These are phyloP conservation scores for Trichoderma oligosporum DNA, from an alignment of 2,329 filamentous ascomycete species.

Conservation along the genomic window DNA sequence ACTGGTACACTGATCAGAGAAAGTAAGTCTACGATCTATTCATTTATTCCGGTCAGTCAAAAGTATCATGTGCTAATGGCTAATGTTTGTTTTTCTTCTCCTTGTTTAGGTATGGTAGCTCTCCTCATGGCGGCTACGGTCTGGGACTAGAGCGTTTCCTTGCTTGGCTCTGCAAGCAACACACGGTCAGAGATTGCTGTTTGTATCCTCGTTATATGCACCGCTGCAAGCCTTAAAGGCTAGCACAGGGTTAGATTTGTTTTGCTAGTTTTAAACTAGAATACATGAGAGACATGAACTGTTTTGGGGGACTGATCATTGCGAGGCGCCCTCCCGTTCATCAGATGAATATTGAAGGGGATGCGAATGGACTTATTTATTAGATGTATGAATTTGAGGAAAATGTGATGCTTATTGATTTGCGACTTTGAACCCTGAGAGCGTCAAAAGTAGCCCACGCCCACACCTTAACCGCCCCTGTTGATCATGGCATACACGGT, in stretches of 20 bases:
- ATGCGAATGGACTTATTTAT: not conserved
- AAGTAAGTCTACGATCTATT: constrained; percentile 51
- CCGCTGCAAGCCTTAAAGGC: constrained; percentile 65
- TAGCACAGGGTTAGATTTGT: not conserved
- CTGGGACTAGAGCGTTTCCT: constrained; percentile 59
- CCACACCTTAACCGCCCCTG: no score
- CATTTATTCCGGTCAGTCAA: no score
- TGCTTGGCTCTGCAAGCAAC: constrained; percentile 60
- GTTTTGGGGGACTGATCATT: not conserved
- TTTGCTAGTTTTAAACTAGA: constrained; percentile 5
- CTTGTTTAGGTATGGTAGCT: constrained; percentile 64
- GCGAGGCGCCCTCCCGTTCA: not conserved
- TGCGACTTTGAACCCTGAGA: not conserved
- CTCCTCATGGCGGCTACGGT: constrained; percentile 89
- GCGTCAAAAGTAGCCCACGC: no score
- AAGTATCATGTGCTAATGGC: no score
- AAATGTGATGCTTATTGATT: not conserved
- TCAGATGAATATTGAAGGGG: not conserved
- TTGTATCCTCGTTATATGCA: constrained; percentile 78
- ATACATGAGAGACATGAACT: not conserved
- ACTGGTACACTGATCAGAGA: constrained; percentile 98
- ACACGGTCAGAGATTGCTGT: constrained; percentile 62
- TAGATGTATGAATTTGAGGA: not conserved
- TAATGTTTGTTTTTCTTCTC: not conserved
- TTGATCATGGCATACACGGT: not conserved